phyloP scores from a whole-genome alignment of 768 basidiomycete genomes.

The Russula sp. region DNA sequence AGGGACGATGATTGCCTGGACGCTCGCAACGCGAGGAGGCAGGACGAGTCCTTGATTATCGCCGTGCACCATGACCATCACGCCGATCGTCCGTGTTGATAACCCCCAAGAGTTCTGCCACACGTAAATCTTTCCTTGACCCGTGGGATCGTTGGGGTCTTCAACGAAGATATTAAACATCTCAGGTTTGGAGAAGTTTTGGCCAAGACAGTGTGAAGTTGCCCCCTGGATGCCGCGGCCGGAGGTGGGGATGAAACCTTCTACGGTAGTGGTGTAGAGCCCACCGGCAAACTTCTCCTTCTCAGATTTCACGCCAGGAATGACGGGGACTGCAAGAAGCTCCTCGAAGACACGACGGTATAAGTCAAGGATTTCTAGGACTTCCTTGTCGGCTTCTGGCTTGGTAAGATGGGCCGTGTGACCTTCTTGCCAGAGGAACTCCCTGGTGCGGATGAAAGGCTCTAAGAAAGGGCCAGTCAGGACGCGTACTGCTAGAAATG shows the following conservation, averaged over 20 bases:
- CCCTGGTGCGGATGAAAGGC: conserved; percentile 97
- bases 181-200: conserved; percentile 92
- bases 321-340: conserved; percentile 93
- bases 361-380: conserved; percentile 88
- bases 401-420: conserved; percentile 93
- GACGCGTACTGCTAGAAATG: not conserved
- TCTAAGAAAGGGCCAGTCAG: conserved; percentile 37
- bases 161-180: conserved; percentile 99
- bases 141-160: conserved; percentile 71
- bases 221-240: conserved; percentile 96
- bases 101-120: conserved; percentile 99
- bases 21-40: conserved; percentile 91
- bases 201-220: conserved; percentile 97
- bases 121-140: conserved; percentile 66
- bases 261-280: conserved; percentile 95
- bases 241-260: conserved; percentile 95
- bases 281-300: conserved; percentile 99
- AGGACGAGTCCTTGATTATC: conserved; percentile 96
- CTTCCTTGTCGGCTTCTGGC: conserved; percentile 84
- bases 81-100: conserved; percentile 91
- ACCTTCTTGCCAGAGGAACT: conserved; percentile 99
- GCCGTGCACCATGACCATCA: conserved; percentile 99
- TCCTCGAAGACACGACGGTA: conserved; percentile 96
- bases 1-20: conserved; percentile 89
- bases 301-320: conserved; percentile 94